A percentile compares a stretch with the other conserved stretches of the same genome.
phyloP scores from a whole-genome alignment of 177 flowering plant genomes.

The Vitis hybrid region DNA sequence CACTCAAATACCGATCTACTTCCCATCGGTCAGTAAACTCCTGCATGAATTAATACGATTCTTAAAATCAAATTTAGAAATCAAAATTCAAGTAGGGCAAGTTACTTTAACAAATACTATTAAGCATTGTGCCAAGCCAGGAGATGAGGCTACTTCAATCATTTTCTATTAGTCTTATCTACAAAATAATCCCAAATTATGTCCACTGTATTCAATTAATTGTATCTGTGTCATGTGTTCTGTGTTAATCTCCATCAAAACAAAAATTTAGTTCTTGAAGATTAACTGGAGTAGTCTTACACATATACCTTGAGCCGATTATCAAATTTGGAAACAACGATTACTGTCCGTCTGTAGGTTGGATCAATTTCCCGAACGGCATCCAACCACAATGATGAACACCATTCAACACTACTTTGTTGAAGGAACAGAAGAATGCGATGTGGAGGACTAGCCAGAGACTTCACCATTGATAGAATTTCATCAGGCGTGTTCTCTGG shows the following conservation, averaged over 20 bases:
- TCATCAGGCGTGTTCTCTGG: constrained; percentile 96
- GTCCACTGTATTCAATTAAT: not conserved
- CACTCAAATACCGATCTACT: constrained; percentile 95
- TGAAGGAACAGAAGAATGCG: constrained; percentile 95
- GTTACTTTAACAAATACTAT: not conserved
- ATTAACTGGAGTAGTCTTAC: not conserved
- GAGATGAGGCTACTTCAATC: not conserved
- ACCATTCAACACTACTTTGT: constrained; percentile 99
- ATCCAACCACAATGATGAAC: constrained; percentile 98
- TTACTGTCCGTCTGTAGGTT: constrained; percentile 65
- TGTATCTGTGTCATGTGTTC: not conserved
- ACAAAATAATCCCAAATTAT: not conserved
- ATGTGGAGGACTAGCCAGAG: constrained; percentile 93
- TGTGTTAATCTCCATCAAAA: not conserved
- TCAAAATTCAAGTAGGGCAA: not conserved
- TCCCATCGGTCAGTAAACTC: constrained; percentile 95
- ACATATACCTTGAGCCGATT: constrained; percentile 85
- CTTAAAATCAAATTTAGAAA: constrained; percentile 9
- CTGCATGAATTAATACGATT: constrained; percentile 32
- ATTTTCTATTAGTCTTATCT: too few relatives aligned
- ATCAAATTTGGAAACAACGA: constrained; percentile 97
- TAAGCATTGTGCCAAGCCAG: not conserved
- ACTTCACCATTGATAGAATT: constrained; percentile 93
- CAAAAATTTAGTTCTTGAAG: not conserved
- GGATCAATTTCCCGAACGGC: constrained; percentile 94